These are phyloP conservation scores for Micractinium sp. DNA, from an alignment of 139 green algal genomes.

Conservation along the genomic window DNA sequence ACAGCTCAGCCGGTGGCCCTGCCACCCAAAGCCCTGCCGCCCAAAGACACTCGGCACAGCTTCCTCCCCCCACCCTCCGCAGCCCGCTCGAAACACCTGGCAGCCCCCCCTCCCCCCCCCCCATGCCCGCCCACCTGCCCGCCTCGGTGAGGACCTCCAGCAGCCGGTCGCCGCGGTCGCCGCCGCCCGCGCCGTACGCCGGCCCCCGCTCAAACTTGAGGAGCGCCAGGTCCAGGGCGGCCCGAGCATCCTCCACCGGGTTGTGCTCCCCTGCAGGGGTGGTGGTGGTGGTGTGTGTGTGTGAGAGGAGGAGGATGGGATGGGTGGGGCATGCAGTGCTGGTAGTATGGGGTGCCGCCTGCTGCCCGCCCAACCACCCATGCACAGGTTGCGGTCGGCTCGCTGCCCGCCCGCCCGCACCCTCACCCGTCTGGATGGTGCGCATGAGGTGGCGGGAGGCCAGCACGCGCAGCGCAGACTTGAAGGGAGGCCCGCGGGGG, in stretches of 20 bases:
- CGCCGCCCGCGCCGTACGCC: conserved; percentile 32
- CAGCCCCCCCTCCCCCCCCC: background rate
- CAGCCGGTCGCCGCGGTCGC: conserved; percentile 56
- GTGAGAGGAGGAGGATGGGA: too few species aligned
- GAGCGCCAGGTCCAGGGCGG: conserved; percentile 85
- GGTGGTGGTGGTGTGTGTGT: background rate
- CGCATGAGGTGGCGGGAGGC: conserved; percentile 71
- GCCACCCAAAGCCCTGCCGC: too few species aligned
- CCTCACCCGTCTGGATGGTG: conserved; percentile 71
- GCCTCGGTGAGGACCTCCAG: conserved; percentile 59
- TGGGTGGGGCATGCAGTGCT: too few species aligned
- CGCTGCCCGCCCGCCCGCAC: background rate
- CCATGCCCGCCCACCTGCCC: conserved; percentile 6
- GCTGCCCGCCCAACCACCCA: too few species aligned
- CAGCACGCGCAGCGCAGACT: conserved; percentile 70
- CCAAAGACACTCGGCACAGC: background rate
- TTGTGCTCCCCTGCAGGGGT: conserved; percentile 65
- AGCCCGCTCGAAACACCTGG: too few species aligned
- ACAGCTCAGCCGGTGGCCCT: too few species aligned
- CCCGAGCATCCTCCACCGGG: conserved; percentile 77
- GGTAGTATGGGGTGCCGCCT: too few species aligned
- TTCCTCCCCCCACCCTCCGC: background rate
- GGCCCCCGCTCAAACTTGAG: conserved; percentile 85
- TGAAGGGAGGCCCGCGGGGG: conserved; percentile 70
- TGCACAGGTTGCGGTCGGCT: too few species aligned